These are phyloP conservation scores for Arthrobotrys sinensis DNA, from an alignment of 2,329 filamentous ascomycete species.

Conservation along the genomic window DNA sequence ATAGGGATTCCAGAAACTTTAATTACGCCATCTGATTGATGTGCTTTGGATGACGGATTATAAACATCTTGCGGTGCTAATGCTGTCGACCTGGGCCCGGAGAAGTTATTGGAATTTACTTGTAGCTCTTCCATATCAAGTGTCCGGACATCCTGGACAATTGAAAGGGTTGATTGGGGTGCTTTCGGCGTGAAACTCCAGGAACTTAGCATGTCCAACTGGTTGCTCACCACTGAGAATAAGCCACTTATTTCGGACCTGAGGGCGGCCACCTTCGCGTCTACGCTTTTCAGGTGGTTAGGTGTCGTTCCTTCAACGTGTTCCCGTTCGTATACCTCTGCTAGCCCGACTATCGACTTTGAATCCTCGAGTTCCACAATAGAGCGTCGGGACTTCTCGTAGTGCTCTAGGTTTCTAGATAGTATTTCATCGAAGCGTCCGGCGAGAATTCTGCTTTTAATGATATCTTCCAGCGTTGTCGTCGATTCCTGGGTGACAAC, in stretches of 20 bases:
- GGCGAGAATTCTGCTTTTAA: constrained; percentile 91
- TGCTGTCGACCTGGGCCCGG: constrained; percentile 74
- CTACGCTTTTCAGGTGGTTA: constrained; percentile 76
- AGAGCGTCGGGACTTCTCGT: constrained; percentile 76
- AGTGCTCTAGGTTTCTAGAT: constrained; percentile 74
- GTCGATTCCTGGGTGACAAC: constrained; percentile 93
- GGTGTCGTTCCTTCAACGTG: constrained; percentile 84
- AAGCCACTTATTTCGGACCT: constrained; percentile 83
- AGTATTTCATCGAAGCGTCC: constrained; percentile 92
- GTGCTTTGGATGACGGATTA: constrained; percentile 23
- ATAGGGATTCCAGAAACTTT: constrained; percentile 40
- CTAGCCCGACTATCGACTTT: constrained; percentile 88
- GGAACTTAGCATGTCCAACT: constrained; percentile 89
- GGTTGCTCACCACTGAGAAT: constrained; percentile 84
- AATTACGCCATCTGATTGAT: not conserved
- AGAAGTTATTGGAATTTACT: constrained; percentile 81
- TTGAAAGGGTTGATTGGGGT: constrained; percentile 83
- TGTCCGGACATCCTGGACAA: constrained; percentile 91
- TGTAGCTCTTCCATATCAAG: constrained; percentile 96
- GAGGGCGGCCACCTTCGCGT: constrained; percentile 85
- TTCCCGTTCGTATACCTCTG: constrained; percentile 94
- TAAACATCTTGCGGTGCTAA: constrained; percentile 97
- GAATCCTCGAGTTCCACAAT: constrained; percentile 87
- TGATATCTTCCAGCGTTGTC: constrained; percentile 91
- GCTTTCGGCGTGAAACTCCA: constrained; percentile 97